Evolutionary conservation across 805 yeast species (phyloP).

Genomic region (Spathaspora sp.): DNA sequence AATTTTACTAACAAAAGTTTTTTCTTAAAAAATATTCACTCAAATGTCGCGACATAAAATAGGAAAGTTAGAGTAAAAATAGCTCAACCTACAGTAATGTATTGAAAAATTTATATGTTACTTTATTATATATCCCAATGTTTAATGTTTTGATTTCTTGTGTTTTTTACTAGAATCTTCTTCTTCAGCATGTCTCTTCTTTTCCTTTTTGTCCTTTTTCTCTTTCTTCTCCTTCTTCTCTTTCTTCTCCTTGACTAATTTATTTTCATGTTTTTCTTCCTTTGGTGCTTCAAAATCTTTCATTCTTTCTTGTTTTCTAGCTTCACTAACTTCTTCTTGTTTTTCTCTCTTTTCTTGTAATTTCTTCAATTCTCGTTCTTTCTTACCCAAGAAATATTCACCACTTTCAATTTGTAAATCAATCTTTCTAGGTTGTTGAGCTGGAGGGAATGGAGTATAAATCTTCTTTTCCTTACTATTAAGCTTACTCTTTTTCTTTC

Average conservation of each 20-base stretch:
- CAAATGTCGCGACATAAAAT: too few species aligned
- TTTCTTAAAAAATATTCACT: too few species aligned
- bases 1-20: too few species aligned
- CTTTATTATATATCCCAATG: background rate
- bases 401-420: constrained; percentile 97
- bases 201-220: constrained; percentile 24
- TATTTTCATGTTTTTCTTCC: constrained; percentile 56
- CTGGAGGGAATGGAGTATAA: constrained; percentile 99
- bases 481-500: constrained; percentile 73
- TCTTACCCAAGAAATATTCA: constrained; percentile 90
- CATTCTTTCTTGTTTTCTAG: constrained; percentile 64
- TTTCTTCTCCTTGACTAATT: constrained; percentile 22
- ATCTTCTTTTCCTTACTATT: constrained; percentile 56
- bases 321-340: constrained; percentile 66
- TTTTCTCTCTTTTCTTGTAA: constrained; percentile 74
- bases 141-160: constrained; percentile 17
- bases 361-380: constrained; percentile 70
- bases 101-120: too few species aligned
- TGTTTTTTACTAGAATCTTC: constrained; percentile 2
- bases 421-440: constrained; percentile 93
- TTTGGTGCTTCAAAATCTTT: constrained; percentile 85
- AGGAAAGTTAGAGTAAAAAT: too few species aligned
- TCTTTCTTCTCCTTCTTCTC: constrained; percentile 23
- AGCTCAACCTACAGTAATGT: background rate
- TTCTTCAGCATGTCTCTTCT: constrained; percentile 15